Evolutionary conservation across 306 rosid species (phyloP).

Genomic region (Lathyrus sativus): DNA sequence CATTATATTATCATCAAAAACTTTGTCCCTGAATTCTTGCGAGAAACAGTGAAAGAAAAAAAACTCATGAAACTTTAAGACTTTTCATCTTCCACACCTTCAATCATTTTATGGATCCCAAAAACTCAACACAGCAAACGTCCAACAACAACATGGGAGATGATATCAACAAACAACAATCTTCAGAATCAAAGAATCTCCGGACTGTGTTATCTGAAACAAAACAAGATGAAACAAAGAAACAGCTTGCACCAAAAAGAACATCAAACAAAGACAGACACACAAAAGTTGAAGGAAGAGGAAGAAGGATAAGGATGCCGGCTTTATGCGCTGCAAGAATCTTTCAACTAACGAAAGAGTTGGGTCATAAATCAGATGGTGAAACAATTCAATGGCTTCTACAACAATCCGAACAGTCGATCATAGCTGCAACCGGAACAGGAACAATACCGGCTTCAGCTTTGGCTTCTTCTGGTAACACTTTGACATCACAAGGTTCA

Average conservation of each 20-base stretch:
- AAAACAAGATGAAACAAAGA: slow-evolving; percentile 39
- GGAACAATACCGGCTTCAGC: slow-evolving; percentile 98
- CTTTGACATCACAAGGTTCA: slow-evolving; percentile 47
- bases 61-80: slow-evolving; percentile 72
- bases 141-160: slow-evolving; percentile 58
- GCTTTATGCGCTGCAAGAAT: slow-evolving; percentile 93
- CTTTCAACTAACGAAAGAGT: slow-evolving; percentile 88
- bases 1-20: not conserved
- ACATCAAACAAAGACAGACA: slow-evolving; percentile 92
- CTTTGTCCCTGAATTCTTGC: slow-evolving; percentile 57
- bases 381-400: slow-evolving; percentile 97
- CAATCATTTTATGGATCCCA: slow-evolving; percentile 98
- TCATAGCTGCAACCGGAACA: slow-evolving; percentile 81
- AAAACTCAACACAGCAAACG: slow-evolving; percentile 78
- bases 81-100: slow-evolving; percentile 65
- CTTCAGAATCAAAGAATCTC: slow-evolving; percentile 67
- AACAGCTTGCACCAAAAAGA: slow-evolving; percentile 87
- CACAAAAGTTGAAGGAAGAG: slow-evolving; percentile 96
- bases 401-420: slow-evolving; percentile 91
- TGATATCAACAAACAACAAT: slow-evolving; percentile 49
- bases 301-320: slow-evolving; percentile 96
- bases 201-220: slow-evolving; percentile 67
- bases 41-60: slow-evolving; percentile 72
- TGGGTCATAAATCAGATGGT: slow-evolving; percentile 97
- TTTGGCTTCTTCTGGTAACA: slow-evolving; percentile 62